A percentile compares a stretch with the other conserved stretches of the same genome.
Evolutionary conservation across 371 early-diverging fungal species (phyloP).

Genomic region (Mucor irregularis): DNA sequence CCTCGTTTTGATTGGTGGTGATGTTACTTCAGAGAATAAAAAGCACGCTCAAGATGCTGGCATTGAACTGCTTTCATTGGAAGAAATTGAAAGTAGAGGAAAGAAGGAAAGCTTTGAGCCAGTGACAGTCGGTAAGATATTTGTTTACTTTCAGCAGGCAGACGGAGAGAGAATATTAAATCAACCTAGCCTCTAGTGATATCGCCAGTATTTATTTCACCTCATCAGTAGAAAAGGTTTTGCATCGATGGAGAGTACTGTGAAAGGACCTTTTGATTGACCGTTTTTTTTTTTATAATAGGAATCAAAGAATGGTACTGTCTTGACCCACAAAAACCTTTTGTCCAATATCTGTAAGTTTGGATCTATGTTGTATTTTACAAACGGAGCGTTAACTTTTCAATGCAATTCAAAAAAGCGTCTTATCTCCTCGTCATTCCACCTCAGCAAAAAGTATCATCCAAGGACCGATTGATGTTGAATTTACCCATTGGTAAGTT

Average conservation of each 20-base stretch:
- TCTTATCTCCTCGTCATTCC: slow-evolving; percentile 36
- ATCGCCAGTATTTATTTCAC: slow-evolving; percentile 45
- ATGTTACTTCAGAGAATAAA: slow-evolving; percentile 12
- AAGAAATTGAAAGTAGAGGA: slow-evolving; percentile 37
- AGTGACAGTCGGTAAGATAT: slow-evolving; percentile 32
- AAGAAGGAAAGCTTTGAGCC: slow-evolving; percentile 19
- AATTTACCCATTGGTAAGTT: slow-evolving; percentile 46
- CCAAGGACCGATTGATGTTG: slow-evolving; percentile 41
- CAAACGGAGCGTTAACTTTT: too few species aligned
- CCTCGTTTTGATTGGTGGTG: slow-evolving; percentile 32
- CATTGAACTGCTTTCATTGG: slow-evolving; percentile 29
- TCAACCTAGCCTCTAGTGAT: slow-evolving; percentile 37
- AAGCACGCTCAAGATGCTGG: slow-evolving; percentile 17
- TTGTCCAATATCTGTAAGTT: slow-evolving; percentile 25
- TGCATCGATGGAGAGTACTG: too few species aligned
- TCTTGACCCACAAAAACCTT: slow-evolving; percentile 45
- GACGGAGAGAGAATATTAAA: too few species aligned
- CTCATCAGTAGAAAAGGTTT: slow-evolving; percentile 13
- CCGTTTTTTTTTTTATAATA: neutral
- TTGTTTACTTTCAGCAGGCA: too few species aligned
- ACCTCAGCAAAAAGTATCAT: slow-evolving; percentile 41
- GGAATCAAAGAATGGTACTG: slow-evolving; percentile 36
- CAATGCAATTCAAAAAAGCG: slow-evolving; percentile 13
- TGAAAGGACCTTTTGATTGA: neutral
- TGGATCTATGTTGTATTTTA: too few species aligned